Conservation (phyloP, 495 filamentous ascomycete species). For the Venustampulla echinocandica region DNA sequence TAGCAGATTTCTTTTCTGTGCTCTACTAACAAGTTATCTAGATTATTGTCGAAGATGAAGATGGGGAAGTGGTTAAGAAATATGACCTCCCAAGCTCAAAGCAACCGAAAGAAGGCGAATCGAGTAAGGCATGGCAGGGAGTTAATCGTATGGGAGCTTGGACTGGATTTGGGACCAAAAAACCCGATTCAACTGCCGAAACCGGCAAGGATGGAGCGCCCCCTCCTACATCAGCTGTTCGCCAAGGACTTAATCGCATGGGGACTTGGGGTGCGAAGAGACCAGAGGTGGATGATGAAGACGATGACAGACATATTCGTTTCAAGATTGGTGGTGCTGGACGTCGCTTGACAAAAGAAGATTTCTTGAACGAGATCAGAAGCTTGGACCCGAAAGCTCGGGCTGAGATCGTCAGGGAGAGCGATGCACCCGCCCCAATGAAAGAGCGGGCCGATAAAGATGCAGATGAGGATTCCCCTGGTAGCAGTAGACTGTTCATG, state of each 20-base stretch:
- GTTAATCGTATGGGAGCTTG: slow-evolving; percentile 13
- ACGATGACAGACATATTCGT: slow-evolving; percentile 71
- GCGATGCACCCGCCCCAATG: slow-evolving; percentile 48
- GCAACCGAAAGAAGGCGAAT: slow-evolving; percentile 12
- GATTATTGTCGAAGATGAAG: slow-evolving; percentile 96
- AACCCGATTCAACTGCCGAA: slow-evolving; percentile 1
- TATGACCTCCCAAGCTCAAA: slow-evolving; percentile 68
- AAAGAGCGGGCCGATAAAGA: slow-evolving; percentile 49
- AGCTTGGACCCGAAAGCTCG: slow-evolving; percentile 70
- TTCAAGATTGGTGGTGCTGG: slow-evolving; percentile 76
- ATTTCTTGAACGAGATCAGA: slow-evolving; percentile 82
- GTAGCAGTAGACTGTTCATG: slow-evolving; percentile 10
- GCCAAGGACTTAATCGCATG: slow-evolving; percentile 19
- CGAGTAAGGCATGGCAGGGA: slow-evolving; percentile 5
- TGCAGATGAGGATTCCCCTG: slow-evolving; percentile 10
- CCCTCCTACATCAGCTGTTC: slow-evolving; percentile 1
- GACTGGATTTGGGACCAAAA: slow-evolving; percentile 23
- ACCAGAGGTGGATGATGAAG: slow-evolving; percentile 45
- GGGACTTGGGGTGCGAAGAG: slow-evolving; percentile 50
- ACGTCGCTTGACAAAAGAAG: slow-evolving; percentile 73
- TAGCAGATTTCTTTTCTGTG: neutral
- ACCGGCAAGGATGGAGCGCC: neutral
- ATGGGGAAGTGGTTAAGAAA: slow-evolving; percentile 95
- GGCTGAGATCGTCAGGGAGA: slow-evolving; percentile 59
- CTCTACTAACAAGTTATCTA: slow-evolving; percentile 23